Evolutionary conservation across 139 green algal species (phyloP).

Genomic region (Chloropicon primus): DNA sequence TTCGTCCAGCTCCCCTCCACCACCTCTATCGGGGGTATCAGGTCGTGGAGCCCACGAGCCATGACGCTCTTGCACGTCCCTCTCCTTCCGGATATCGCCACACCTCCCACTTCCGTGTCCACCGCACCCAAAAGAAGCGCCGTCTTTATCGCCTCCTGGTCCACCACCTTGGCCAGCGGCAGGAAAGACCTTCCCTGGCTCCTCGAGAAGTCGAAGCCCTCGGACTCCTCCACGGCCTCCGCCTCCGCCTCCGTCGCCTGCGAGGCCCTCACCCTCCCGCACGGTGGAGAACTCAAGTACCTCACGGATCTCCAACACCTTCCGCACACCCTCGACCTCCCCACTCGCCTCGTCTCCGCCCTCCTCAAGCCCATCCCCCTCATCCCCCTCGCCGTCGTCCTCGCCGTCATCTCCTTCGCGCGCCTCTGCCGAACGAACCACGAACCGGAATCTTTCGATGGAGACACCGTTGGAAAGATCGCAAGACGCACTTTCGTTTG

Average conservation of each 20-base stretch:
- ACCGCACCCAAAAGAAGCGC: slow-evolving; percentile 93
- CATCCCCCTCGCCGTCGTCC: not conserved
- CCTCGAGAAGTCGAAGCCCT: not conserved
- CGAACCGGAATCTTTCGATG: too few relatives aligned
- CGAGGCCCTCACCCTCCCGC: too few relatives aligned
- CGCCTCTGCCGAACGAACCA: too few relatives aligned
- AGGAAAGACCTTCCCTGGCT: slow-evolving; percentile 6
- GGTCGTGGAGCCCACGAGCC: slow-evolving; percentile 81
- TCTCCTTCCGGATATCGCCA: slow-evolving; percentile 78
- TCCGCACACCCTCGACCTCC: too few relatives aligned
- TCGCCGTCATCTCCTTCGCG: not conserved
- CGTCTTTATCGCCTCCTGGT: slow-evolving; percentile 89
- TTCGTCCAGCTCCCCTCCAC: slow-evolving; percentile 84
- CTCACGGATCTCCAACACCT: too few relatives aligned
- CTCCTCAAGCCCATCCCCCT: not conserved
- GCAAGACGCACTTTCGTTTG: too few relatives aligned
- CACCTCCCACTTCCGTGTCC: slow-evolving; percentile 75
- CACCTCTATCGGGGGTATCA: slow-evolving; percentile 95
- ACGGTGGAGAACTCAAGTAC: too few relatives aligned
- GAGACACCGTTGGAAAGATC: too few relatives aligned
- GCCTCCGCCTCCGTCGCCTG: not conserved
- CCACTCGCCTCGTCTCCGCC: too few relatives aligned
- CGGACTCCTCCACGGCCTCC: not conserved
- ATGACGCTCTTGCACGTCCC: slow-evolving; percentile 96
- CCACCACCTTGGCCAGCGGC: slow-evolving; percentile 72